A percentile compares a stretch with the other conserved stretches of the same genome.
Conservation (phyloP, 2,329 filamentous ascomycete genomes). For the Penicillium hesseltinei region DNA sequence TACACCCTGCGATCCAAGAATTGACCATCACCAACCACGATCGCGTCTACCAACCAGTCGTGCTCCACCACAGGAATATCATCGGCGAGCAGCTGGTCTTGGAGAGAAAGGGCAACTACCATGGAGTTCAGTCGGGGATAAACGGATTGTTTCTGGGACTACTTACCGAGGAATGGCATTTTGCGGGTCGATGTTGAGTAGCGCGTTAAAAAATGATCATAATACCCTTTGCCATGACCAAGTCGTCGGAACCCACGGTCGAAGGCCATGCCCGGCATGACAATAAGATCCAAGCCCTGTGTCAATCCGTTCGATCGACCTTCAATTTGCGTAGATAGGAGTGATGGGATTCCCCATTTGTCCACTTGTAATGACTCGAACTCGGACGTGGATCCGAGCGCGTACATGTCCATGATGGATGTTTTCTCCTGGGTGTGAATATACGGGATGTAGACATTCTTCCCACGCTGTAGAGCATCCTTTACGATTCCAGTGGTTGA, state of each 20-base stretch:
- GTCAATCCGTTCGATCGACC: slow-evolving; percentile 68
- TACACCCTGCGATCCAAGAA: slow-evolving; percentile 42
- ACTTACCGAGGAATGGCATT: slow-evolving; percentile 61
- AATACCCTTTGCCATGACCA: slow-evolving; percentile 95
- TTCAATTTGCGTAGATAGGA: slow-evolving; percentile 63
- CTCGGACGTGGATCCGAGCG: slow-evolving; percentile 68
- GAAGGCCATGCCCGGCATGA: slow-evolving; percentile 93
- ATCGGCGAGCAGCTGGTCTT: slow-evolving; percentile 76
- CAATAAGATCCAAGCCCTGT: slow-evolving; percentile 72
- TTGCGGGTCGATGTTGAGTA: slow-evolving; percentile 55
- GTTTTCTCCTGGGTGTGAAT: slow-evolving; percentile 64
- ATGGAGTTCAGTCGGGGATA: slow-evolving; percentile 29
- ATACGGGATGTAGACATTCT: slow-evolving; percentile 89
- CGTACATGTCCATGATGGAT: slow-evolving; percentile 95
- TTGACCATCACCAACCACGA: slow-evolving; percentile 69
- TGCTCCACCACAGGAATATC: slow-evolving; percentile 70
- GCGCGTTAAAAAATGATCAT: slow-evolving; percentile 85
- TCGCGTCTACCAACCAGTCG: slow-evolving; percentile 77
- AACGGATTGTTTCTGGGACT: slow-evolving; percentile 14
- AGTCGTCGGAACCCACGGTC: slow-evolving; percentile 72
- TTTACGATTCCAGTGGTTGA: slow-evolving; percentile 79
- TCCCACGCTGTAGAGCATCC: slow-evolving; percentile 73
- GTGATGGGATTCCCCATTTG: slow-evolving; percentile 92
- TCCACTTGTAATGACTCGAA: slow-evolving; percentile 75
- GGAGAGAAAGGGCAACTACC: slow-evolving; percentile 74